Base-by-base conservation (phyloP, 2,329 filamentous ascomycete species). In the Phoma sp. region DNA sequence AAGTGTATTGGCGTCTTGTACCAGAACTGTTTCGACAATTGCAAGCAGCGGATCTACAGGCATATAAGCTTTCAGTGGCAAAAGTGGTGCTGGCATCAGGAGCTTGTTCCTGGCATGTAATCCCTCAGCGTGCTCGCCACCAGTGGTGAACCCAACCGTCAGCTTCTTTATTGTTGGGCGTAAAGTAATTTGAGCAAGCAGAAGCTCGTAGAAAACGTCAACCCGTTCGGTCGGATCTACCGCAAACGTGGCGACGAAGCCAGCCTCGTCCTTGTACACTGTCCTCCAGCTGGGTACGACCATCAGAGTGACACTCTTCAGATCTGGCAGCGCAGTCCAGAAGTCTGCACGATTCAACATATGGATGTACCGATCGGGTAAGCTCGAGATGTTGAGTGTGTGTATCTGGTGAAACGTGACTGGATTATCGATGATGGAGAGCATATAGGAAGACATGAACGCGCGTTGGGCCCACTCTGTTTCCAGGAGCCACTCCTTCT, bases 401-500 rank as follows among this genome's bases (percentile, higher is more conserved):
- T 81, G 82, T 38, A 91, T 78, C 6, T 78, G 73, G 7, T 67
- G 55, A 60, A 90, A 88, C 1, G 77, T 80, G 5, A 66, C 61
- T 4, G 77, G 76, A 55, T 88, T 88, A 64, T 89, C 85, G 22
- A 86, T 83, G 38, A 90, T 72, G 1, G 85, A 83, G 43, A 89
- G 82, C 60, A 86, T 82, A 62, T 88, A 90, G 1, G 87, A 88
- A 43, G 87, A 84, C 41, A 90, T 78, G 68, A 90, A 87, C 17
- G 87, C 87, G 48, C 84, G 79, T 60, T 90, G 87, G 6, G 87
- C 87, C 85, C 87, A 89, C 47, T 86, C 83, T 3, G 86, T 84
- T 69, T 90, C 87, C 33, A 88, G 75, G 1, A 91, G 73, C 84
- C 88, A 87, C 70, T 89, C 86, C 47, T 82, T 85, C 69, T 91